A percentile compares a stretch with the other conserved stretches of the same genome.
phyloP scores from a whole-genome alignment of 2,329 filamentous ascomycete genomes.

The Ophiostoma triangulosporum region DNA sequence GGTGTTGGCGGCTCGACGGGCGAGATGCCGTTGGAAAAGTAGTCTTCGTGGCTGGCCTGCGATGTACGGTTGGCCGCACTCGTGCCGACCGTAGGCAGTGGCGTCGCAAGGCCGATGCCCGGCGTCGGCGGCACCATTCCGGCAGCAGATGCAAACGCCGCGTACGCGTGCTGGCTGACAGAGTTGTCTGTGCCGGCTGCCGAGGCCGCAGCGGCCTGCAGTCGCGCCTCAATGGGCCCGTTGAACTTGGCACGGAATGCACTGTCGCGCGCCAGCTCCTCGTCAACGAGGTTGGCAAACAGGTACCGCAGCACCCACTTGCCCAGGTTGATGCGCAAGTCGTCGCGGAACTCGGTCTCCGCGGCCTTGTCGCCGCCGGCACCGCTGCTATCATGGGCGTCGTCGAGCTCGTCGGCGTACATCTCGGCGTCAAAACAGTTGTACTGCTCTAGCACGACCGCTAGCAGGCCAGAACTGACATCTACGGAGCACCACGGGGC shows the following conservation, averaged over 20 bases:
- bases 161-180: neutral
- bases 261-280: slow-evolving; percentile 76
- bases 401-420: slow-evolving; percentile 73
- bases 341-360: slow-evolving; percentile 75
- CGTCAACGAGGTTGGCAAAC: slow-evolving; percentile 78
- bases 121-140: slow-evolving; percentile 2
- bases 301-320: slow-evolving; percentile 93
- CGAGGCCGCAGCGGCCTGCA: slow-evolving; percentile 36
- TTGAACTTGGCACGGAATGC: slow-evolving; percentile 56
- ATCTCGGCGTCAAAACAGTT: slow-evolving; percentile 97
- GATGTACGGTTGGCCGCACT: slow-evolving; percentile 29
- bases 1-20: slow-evolving; percentile 31
- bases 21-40: slow-evolving; percentile 55
- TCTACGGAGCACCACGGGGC: slow-evolving; percentile 95
- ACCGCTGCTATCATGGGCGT: neutral
- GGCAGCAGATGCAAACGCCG: neutral
- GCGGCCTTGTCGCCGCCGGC: slow-evolving; percentile 18
- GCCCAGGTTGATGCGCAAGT: slow-evolving; percentile 91
- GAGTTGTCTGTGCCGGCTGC: slow-evolving; percentile 22
- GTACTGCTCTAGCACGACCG: slow-evolving; percentile 82
- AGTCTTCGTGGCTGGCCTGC: slow-evolving; percentile 49
- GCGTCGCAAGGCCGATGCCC: slow-evolving; percentile 58
- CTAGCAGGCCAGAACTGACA: slow-evolving; percentile 80
- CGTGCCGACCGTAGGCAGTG: slow-evolving; percentile 28
- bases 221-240: slow-evolving; percentile 44